Conservation (phyloP, 2,329 filamentous ascomycete genomes). For the Trichoderma harzianum region DNA sequence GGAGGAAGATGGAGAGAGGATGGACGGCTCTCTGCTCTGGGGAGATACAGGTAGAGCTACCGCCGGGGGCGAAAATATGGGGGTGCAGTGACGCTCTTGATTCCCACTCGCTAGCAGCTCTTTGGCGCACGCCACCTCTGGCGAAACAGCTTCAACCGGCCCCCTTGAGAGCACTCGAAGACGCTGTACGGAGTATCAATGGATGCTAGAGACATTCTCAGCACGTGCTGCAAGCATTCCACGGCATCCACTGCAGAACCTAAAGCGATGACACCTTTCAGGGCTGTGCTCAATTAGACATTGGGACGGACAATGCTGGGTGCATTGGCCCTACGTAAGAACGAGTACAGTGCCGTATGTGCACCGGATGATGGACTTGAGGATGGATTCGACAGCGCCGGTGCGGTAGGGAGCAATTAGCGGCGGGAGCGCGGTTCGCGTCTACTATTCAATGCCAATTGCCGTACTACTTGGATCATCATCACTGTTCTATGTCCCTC, state of each 20-base stretch:
- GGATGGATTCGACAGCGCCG: background rate
- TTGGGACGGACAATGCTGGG: background rate
- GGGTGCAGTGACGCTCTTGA: conserved; percentile 15
- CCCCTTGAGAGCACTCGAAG: background rate
- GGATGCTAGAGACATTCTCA: background rate
- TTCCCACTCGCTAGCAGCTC: conserved; percentile 16
- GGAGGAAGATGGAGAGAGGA: conserved; percentile 26
- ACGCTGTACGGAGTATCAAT: background rate
- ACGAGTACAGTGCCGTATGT: background rate
- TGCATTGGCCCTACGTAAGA: background rate
- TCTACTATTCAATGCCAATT: background rate
- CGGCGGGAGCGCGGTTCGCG: background rate
- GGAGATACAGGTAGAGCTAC: background rate
- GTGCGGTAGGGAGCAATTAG: background rate
- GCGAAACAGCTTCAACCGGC: conserved; percentile 20
- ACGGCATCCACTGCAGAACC: conserved; percentile 1
- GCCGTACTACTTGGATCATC: background rate
- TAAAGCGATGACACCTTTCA: background rate
- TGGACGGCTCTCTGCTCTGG: background rate
- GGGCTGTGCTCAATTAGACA: background rate
- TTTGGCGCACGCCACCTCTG: conserved; percentile 19
- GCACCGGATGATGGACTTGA: background rate
- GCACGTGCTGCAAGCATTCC: background rate
- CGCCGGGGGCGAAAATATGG: conserved; percentile 6
- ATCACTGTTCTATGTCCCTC: background rate